Conservation (phyloP, 208 protist species). For the Crithidia mellificae region DNA sequence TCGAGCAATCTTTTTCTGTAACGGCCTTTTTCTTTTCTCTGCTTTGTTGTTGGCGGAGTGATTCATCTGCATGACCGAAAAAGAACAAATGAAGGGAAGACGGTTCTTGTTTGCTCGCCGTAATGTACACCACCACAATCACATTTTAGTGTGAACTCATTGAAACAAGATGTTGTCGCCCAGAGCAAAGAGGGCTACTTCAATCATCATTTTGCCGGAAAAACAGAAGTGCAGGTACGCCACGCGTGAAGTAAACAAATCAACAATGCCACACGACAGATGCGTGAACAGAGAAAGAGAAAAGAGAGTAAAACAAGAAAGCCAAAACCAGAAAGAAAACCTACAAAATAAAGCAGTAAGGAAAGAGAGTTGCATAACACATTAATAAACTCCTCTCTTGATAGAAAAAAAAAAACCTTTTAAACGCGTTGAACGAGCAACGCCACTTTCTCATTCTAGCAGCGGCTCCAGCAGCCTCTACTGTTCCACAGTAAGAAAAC, state of each 20-base stretch:
- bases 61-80: too few species aligned
- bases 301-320: background rate
- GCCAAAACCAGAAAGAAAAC: background rate
- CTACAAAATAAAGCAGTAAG: background rate
- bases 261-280: background rate
- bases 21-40: too few species aligned
- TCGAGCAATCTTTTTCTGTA: too few species aligned
- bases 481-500: too few species aligned
- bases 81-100: too few species aligned
- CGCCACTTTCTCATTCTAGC: too few species aligned
- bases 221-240: background rate
- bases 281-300: background rate
- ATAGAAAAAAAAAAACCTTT: background rate
- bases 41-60: too few species aligned
- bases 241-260: background rate
- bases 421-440: too few species aligned
- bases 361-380: background rate
- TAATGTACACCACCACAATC: background rate
- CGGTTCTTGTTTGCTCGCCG: too few species aligned
- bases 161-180: background rate
- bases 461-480: too few species aligned
- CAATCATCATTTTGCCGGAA: too few species aligned
- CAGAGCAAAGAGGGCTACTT: background rate
- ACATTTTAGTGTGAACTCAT: too few species aligned
- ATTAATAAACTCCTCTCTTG: background rate